Evolutionary conservation across 2,329 filamentous ascomycete species (phyloP), one percentile per base, ranked within the genome.

Genomic region (Herpomyces periplanetae): DNA sequence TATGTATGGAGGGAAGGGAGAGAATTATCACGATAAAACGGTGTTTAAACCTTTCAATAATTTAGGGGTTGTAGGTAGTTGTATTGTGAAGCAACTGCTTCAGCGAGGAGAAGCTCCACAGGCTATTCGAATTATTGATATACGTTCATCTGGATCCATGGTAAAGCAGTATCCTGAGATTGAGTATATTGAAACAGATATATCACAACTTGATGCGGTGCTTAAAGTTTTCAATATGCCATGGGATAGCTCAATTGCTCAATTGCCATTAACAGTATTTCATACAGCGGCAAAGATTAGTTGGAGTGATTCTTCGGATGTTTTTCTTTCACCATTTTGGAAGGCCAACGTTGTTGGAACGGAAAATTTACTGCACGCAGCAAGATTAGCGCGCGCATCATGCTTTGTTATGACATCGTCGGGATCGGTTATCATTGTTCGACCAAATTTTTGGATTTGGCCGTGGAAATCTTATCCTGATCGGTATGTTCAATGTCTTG

Each of bases 281-380:
- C 50, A 55, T 33, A 52, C 44, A 1, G 50, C 49, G 2, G 50
- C 49, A 1, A 37, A 43, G 3, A 52, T 55, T 22, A 36, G 47
- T 5, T 41, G 46, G 0, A 40, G 37, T 8, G 49, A 54, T 21
- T 42, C 49, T 4, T 37, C 40, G 19, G 27, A 30, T 17, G 31
- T 37, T 13, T 34, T 45, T 13, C 48, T 52, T 24, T 30, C 36
- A 10, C 39, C 42, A 11, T 39, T 40, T 20, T 37, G 37, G 18
- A 31, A 35, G 8, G 45, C 52, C 20, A 56, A 55, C 24, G 37
- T 51, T 10, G 30, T 27, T 5, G 50, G 49, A 5, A 47, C 47
- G 2, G 31, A 32, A 8, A 44, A 51, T 25, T 39, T 51, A 1
- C 28, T 54, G 4, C 31, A 36, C 5, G 45, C 44, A 0, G 44